Conservation (phyloP, 2,329 filamentous ascomycete genomes). For the Epichloe aotearoae region DNA sequence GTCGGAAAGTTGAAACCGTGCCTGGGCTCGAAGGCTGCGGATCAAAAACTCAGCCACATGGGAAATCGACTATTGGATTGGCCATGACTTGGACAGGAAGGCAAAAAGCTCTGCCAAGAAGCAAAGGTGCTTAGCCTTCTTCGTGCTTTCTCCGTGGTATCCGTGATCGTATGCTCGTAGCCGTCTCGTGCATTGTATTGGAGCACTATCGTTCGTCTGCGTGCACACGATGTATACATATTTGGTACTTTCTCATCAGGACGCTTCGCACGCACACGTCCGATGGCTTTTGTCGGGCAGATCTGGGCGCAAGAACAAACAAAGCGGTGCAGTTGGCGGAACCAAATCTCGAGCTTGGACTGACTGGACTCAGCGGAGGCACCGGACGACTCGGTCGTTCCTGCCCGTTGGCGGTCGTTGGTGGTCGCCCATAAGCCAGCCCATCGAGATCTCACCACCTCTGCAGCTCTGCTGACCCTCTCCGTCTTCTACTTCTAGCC, state of each 20-base stretch:
- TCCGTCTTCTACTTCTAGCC: not conserved
- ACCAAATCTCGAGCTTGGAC: not conserved
- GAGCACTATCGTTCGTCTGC: too few species aligned
- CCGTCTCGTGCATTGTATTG: not conserved
- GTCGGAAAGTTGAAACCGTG: not conserved
- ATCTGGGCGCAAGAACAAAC: not conserved
- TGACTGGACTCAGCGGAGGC: not conserved
- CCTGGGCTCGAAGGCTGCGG: not conserved
- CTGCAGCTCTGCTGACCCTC: not conserved
- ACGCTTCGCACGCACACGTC: too few species aligned
- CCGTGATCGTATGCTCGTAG: not conserved
- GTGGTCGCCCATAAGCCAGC: too few species aligned
- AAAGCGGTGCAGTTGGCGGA: not conserved
- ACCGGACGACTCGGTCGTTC: not conserved
- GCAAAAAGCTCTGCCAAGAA: not conserved
- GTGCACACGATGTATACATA: too few species aligned
- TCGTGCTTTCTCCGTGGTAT: not conserved
- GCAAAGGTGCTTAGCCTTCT: not conserved
- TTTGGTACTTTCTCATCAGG: too few species aligned
- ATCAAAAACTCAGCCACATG: not conserved
- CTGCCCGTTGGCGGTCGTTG: not conserved
- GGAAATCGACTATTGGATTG: not conserved
- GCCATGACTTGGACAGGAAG: not conserved
- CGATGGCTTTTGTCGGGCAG: not conserved
- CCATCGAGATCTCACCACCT: constrained; percentile 1